These are phyloP conservation scores for Lachancea nothofagi DNA, from an alignment of 805 yeast species.

Conservation along the genomic window DNA sequence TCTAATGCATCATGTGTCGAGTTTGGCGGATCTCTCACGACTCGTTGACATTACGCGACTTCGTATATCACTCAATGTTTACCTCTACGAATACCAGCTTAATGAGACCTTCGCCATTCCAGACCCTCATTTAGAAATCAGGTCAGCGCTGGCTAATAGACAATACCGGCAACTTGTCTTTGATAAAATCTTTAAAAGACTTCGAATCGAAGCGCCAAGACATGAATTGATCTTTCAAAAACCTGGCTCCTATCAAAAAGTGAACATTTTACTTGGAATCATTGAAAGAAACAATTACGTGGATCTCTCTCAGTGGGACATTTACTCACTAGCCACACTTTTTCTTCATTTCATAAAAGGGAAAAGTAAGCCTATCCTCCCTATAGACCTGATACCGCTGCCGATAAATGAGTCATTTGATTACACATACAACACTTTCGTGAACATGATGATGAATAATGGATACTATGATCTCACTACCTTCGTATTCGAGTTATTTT, in stretches of 20 bases:
- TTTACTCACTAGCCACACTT: conserved; percentile 40
- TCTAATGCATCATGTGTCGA: conserved; percentile 36
- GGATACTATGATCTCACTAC: conserved; percentile 32
- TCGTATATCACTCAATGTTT: conserved; percentile 70
- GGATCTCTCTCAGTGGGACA: conserved; percentile 62
- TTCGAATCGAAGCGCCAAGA: conserved; percentile 38
- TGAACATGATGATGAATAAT: conserved; percentile 31
- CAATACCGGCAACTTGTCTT: conserved; percentile 38
- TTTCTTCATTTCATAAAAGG: conserved; percentile 44
- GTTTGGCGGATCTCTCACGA: conserved; percentile 49
- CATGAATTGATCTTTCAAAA: conserved; percentile 47
- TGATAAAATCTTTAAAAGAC: conserved; percentile 47
- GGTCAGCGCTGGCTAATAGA: conserved; percentile 26
- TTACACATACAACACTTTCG: conserved; percentile 38
- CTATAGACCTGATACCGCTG: conserved; percentile 41
- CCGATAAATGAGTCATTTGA: conserved; percentile 49
- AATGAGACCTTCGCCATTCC: conserved; percentile 48
- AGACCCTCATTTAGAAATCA: conserved; percentile 29
- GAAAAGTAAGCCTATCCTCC: conserved; percentile 50
- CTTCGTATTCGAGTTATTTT: conserved; percentile 43
- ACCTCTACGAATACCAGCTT: conserved; percentile 56
- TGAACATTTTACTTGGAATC: conserved; percentile 42
- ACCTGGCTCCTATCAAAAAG: conserved; percentile 48
- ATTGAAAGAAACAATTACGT: conserved; percentile 50
- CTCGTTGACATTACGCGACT: conserved; percentile 69